Percentiles rank a stretch among this genome's conserved stretches.
Conservation (phyloP, 2,329 filamentous ascomycete species). For the Aspergillus ruber region DNA sequence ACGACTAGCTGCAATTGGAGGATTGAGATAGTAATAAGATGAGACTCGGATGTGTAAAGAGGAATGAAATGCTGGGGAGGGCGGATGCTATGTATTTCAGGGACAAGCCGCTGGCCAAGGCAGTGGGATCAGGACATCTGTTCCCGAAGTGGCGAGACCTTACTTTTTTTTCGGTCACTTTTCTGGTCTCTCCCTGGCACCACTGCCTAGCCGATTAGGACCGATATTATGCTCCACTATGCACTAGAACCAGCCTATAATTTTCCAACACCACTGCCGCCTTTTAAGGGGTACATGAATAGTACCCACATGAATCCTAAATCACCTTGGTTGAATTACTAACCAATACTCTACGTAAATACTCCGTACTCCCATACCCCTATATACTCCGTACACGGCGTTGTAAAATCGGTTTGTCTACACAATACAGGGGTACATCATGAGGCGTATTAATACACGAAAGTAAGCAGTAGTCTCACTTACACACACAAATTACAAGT, state of each 20-base stretch:
- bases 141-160: slow-evolving; percentile 32
- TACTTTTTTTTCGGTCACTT: slow-evolving; percentile 5
- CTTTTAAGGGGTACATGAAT: neutral
- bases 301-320: neutral
- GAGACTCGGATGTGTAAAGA: slow-evolving; percentile 2
- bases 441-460: no score
- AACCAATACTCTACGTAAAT: neutral
- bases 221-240: slow-evolving; percentile 8
- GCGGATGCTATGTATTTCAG: slow-evolving; percentile 14
- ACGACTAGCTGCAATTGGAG: neutral
- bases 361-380: neutral
- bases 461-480: no score
- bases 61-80: slow-evolving; percentile 3
- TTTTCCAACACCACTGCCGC: neutral
- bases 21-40: neutral
- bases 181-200: slow-evolving; percentile 22
- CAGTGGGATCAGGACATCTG: slow-evolving; percentile 14
- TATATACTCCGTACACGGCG: neutral
- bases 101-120: slow-evolving; percentile 7
- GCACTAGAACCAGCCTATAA: neutral
- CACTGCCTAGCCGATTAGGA: slow-evolving; percentile 27
- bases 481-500: neutral
- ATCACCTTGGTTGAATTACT: neutral
- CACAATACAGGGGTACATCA: neutral
- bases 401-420: neutral